A percentile compares a stretch with the other conserved stretches of the same genome.
These are phyloP conservation scores for Ogataea nonfermentans DNA, from an alignment of 805 yeast genomes.

Conservation along the genomic window DNA sequence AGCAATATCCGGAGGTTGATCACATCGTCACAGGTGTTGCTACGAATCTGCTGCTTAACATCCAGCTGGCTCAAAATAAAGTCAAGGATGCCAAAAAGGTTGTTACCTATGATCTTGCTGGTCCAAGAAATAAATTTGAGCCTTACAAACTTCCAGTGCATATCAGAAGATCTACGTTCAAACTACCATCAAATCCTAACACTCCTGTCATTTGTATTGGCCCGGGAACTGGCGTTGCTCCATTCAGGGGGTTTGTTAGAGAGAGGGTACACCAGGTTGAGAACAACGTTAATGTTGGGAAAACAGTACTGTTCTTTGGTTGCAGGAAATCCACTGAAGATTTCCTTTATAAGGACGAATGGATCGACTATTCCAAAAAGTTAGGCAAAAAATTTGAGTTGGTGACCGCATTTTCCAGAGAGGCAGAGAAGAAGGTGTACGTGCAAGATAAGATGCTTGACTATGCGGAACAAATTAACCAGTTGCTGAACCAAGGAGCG, in stretches of 20 bases:
- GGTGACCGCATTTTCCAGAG: constrained; percentile 86
- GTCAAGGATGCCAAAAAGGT: constrained; percentile 38
- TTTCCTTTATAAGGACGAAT: constrained; percentile 83
- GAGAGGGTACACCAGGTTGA: constrained; percentile 67
- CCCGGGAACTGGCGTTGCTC: constrained; percentile 99
- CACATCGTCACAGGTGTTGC: constrained; percentile 77
- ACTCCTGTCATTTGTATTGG: constrained; percentile 91
- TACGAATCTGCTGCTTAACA: constrained; percentile 78
- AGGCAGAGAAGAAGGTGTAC: constrained; percentile 60
- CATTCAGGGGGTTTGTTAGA: constrained; percentile 91
- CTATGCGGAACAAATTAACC: constrained; percentile 50
- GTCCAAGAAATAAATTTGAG: constrained; percentile 66
- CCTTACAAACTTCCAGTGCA: constrained; percentile 80
- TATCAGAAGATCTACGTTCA: constrained; percentile 92
- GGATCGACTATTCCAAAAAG: constrained; percentile 68
- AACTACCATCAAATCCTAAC: constrained; percentile 80
- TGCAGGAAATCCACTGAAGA: constrained; percentile 80
- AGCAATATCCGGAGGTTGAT: constrained; percentile 31
- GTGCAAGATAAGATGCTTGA: constrained; percentile 79
- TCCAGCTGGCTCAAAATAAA: constrained; percentile 60
- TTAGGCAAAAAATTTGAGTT: constrained; percentile 66
- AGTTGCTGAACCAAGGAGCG: constrained; percentile 65
- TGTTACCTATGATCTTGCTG: constrained; percentile 68
- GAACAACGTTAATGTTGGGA: constrained; percentile 57
- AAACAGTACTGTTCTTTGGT: constrained; percentile 78